phyloP scores from a whole-genome alignment of 768 basidiomycete genomes.

The Russula foetens region DNA sequence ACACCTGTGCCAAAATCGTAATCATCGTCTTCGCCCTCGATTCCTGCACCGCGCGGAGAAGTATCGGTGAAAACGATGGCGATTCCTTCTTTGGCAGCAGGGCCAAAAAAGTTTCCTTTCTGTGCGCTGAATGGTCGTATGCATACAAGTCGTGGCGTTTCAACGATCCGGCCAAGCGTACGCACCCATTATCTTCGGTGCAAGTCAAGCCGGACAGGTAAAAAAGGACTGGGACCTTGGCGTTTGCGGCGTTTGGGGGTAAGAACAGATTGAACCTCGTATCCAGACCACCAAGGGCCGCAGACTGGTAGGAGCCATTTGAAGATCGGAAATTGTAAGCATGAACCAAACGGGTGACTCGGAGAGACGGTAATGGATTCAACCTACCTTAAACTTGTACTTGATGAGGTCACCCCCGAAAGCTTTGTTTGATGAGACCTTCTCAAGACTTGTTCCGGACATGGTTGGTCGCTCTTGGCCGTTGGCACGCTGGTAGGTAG shows the following conservation, averaged over 20 bases:
- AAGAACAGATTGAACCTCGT: conserved; percentile 88
- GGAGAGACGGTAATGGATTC: conserved; percentile 19
- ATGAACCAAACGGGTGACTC: neutral
- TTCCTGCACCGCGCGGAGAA: conserved; percentile 84
- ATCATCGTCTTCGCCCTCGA: conserved; percentile 68
- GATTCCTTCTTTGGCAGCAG: conserved; percentile 77
- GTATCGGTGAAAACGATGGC: conserved; percentile 95
- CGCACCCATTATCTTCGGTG: conserved; percentile 96
- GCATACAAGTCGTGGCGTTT: neutral
- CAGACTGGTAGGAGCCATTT: conserved; percentile 45
- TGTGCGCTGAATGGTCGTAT: conserved; percentile 51
- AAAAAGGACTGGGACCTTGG: conserved; percentile 60
- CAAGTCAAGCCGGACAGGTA: conserved; percentile 89
- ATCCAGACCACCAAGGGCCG: conserved; percentile 55
- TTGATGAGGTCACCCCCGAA: conserved; percentile 79
- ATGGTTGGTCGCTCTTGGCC: neutral
- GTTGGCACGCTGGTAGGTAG: too few species aligned
- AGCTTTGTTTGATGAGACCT: conserved; percentile 66
- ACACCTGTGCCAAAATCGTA: conserved; percentile 89
- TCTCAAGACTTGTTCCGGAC: conserved; percentile 41
- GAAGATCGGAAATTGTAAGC: conserved; percentile 10
- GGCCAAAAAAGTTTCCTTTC: conserved; percentile 88
- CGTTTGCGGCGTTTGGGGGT: conserved; percentile 46
- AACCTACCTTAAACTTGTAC: conserved; percentile 72
- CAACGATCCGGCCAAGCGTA: conserved; percentile 27